These are phyloP conservation scores for Botryotinia globosa DNA, from an alignment of 2,329 filamentous ascomycete genomes.

Conservation along the genomic window DNA sequence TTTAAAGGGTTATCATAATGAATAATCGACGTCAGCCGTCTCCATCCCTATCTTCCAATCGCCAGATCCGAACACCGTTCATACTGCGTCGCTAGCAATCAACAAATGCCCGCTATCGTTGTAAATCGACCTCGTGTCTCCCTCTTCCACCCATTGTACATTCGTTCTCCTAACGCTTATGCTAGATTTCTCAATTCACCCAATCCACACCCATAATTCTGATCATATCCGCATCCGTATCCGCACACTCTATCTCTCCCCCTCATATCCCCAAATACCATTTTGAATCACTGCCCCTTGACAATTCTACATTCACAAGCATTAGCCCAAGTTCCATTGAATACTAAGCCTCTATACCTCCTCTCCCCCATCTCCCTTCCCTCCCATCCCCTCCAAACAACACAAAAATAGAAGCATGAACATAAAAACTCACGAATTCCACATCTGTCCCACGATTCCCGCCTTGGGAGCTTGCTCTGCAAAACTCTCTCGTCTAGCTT, in stretches of 20 bases:
- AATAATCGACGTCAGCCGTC: neutral
- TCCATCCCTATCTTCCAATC: neutral
- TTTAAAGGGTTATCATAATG: neutral
- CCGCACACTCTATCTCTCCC: neutral
- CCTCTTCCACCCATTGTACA: neutral
- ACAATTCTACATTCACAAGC: neutral
- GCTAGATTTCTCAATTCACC: neutral
- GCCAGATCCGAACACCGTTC: neutral
- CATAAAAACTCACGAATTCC: slow-evolving; percentile 36
- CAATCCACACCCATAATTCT: neutral
- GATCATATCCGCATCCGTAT: neutral
- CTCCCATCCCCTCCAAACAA: neutral
- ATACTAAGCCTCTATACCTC: neutral
- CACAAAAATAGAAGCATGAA: neutral
- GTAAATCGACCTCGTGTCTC: neutral
- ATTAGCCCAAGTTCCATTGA: neutral
- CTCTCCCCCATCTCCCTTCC: neutral
- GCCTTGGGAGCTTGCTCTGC: slow-evolving; percentile 43
- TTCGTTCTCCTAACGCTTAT: neutral
- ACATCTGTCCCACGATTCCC: slow-evolving; percentile 40
- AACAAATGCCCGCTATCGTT: neutral
- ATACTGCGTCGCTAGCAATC: neutral
- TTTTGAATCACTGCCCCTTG: neutral
- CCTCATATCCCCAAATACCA: neutral
- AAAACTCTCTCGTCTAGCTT: slow-evolving; percentile 43